Conservation (phyloP, 176 grass and related monocot species). For the Rhynchospora breviuscula region DNA sequence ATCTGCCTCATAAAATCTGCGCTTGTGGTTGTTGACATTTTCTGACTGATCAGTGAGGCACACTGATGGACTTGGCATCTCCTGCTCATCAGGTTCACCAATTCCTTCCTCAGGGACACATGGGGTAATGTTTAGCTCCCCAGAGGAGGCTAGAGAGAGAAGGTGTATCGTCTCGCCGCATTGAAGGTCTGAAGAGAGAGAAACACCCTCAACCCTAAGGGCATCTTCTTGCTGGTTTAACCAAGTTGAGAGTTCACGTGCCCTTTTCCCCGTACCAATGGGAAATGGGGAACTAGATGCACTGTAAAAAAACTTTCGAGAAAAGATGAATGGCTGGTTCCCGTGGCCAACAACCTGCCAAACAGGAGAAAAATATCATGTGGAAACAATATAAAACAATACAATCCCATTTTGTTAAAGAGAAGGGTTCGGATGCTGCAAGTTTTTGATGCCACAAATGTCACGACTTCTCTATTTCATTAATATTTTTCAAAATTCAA, state of each 20-base stretch:
- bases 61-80: conserved; percentile 25
- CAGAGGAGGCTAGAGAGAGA: conserved; percentile 58
- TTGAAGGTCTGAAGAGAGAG: conserved; percentile 63
- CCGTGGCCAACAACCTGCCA: conserved; percentile 68
- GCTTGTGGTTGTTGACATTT: conserved; percentile 30
- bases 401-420: too few species aligned
- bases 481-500: too few species aligned
- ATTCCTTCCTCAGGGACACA: conserved; percentile 68
- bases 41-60: conserved; percentile 8
- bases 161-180: conserved; percentile 76
- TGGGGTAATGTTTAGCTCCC: conserved; percentile 55
- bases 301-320: conserved; percentile 61
- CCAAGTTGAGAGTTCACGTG: conserved; percentile 57
- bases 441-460: too few species aligned
- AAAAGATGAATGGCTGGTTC: conserved; percentile 68
- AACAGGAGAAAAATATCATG: conserved; percentile 20
- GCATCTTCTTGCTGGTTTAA: conserved; percentile 53
- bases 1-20: conserved; percentile 43
- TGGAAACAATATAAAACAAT: not conserved
- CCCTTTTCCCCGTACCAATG: conserved; percentile 71
- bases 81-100: conserved; percentile 73
- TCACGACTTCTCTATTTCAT: too few species aligned
- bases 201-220: conserved; percentile 33
- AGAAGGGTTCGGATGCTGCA: too few species aligned
- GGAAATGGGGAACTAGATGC: conserved; percentile 78